Percentiles rank a stretch among this genome's conserved stretches.
phyloP scores from a whole-genome alignment of 345 rosid species.

The Dimocarpus longan region DNA sequence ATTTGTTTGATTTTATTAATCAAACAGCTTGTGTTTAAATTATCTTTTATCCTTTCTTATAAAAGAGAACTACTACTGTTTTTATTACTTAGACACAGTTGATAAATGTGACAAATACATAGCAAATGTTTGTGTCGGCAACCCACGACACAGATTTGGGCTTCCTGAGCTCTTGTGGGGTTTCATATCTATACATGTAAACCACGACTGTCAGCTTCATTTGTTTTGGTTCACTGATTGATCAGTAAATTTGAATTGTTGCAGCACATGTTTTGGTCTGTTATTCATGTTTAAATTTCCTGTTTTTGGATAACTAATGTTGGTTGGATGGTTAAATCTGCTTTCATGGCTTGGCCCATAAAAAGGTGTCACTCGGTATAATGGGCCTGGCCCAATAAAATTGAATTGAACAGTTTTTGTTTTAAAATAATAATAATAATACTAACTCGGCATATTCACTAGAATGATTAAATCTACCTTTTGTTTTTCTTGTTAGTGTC shows the following conservation, averaged over 20 bases:
- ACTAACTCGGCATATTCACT: too few relatives aligned
- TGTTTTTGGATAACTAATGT: background rate
- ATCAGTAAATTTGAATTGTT: background rate
- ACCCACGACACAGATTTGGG: constrained; percentile 8
- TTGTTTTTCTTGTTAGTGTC: background rate
- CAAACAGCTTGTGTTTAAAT: too few relatives aligned
- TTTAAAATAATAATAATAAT: too few relatives aligned
- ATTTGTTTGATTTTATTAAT: too few relatives aligned
- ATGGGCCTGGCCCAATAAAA: background rate
- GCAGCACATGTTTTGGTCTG: background rate
- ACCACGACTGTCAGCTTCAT: background rate
- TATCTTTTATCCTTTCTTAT: too few relatives aligned
- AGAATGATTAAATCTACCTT: background rate
- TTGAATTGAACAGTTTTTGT: too few relatives aligned
- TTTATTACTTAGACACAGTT: constrained; percentile 1
- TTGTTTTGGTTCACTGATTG: constrained; percentile 1
- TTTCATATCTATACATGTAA: background rate
- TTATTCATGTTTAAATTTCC: background rate
- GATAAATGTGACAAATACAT: constrained; percentile 10
- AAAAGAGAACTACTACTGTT: background rate
- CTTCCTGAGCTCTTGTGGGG: constrained; percentile 10
- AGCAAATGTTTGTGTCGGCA: constrained; percentile 34
- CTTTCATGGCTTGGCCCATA: background rate
- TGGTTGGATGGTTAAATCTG: background rate
- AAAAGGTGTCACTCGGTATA: background rate